Evolutionary conservation across 352 stramenopile species (phyloP), one percentile per base, ranked within the genome.

Genomic region (Peronosclerospora sorghi): DNA sequence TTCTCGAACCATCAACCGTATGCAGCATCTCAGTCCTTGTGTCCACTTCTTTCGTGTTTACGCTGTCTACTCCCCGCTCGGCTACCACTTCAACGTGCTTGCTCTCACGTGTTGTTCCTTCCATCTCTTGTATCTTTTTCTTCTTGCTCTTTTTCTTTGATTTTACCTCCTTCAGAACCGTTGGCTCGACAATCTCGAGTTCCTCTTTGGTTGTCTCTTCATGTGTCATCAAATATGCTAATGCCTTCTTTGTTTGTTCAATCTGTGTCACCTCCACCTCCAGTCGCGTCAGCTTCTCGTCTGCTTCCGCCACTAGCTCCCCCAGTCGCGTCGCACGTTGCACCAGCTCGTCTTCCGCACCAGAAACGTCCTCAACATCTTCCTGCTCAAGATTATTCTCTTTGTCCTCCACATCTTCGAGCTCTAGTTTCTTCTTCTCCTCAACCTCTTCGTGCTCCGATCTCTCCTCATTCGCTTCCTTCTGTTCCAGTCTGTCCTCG

Each of bases 251-350:
- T 0, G 62, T 73, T 38, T 50, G 62, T 35, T 65, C 49, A 1
- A 72, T 51, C 41, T 69, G 62, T 34, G 39, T 37, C 30, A 73
- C 48, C 14, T 68, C 42, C 14, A 35, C 56, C 49, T 76, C 65
- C 4, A 80, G 23, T 19, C 41, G 54, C 32, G 54, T 36, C 18
- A 72, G 18, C 23, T 59, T 56, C 26, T 49, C 35, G 21, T 58
- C 42, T 26, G 66, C 51, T 37, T 68, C 49, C 20, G 51, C 32
- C 12, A 56, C 46, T 20, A 47, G 35, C 10, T 32, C 32, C 14
- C 58, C 48, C 2, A 61, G 40, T 9, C 39, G 38, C 6, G 18
- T 9, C 3, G 58, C 39, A n/a, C 43, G 32, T 34, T 57, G 15
- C 24, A 48, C 44, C 24, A 60, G 38, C 24, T 67, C 51, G 1